These are phyloP conservation scores for Nidularia sp. DNA, from an alignment of 768 basidiomycete genomes.

Conservation along the genomic window DNA sequence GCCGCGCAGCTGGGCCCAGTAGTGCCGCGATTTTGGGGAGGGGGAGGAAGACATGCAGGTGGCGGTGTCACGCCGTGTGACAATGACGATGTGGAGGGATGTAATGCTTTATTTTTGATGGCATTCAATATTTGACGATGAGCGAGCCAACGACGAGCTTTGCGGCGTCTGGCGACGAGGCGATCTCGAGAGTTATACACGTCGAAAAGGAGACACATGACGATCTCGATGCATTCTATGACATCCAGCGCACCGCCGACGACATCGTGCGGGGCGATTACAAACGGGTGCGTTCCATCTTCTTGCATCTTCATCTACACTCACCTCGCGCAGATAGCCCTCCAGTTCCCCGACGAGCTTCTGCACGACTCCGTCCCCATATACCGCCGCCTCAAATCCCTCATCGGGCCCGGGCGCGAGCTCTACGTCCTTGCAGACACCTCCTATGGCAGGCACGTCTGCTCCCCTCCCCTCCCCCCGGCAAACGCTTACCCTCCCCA, in stretches of 20 bases:
- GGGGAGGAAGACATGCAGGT: not conserved
- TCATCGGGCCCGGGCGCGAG: constrained; percentile 43
- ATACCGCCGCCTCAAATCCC: constrained; percentile 59
- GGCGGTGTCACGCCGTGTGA: not conserved
- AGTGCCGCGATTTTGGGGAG: constrained; percentile 36
- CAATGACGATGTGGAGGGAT: not conserved
- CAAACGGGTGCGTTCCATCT: constrained; percentile 48
- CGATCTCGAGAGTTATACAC: constrained; percentile 47
- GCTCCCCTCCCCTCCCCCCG: not conserved
- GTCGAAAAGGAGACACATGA: constrained; percentile 22
- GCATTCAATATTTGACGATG: not conserved
- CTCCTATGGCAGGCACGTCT: constrained; percentile 85
- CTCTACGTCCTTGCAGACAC: constrained; percentile 95
- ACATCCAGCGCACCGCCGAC: constrained; percentile 62
- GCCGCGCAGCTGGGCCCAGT: constrained; percentile 71
- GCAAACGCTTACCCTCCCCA: not conserved
- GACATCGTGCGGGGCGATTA: constrained; percentile 61
- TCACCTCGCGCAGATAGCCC: constrained; percentile 53
- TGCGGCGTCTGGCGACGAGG: constrained; percentile 41
- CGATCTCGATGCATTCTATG: constrained; percentile 66
- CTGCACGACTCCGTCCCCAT: constrained; percentile 84
- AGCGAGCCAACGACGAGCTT: constrained; percentile 13
- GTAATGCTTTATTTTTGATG: not conserved
- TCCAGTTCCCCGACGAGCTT: constrained; percentile 96
- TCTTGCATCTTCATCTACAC: not conserved